Evolutionary conservation across 148 eudicot species (phyloP).

Genomic region (Camellia japonica): DNA sequence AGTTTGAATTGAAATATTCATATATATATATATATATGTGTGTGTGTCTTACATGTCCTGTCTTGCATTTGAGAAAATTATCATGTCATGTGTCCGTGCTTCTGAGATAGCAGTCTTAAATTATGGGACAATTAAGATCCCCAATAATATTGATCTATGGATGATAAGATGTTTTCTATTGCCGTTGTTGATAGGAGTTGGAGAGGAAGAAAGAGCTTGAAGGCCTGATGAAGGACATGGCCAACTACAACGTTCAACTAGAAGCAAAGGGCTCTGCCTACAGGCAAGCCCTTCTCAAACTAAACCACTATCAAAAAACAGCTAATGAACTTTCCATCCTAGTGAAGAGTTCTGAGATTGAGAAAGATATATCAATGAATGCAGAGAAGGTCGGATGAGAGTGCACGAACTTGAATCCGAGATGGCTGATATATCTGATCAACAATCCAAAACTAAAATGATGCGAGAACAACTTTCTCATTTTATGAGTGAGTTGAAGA

Average conservation of each 20-base stretch:
- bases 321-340: constrained; percentile 19
- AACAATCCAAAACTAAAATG: constrained; percentile 1
- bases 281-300: constrained; percentile 27
- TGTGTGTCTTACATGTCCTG: no score
- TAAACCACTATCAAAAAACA: constrained; percentile 25
- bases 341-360: constrained; percentile 20
- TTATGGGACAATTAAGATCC: no score
- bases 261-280: constrained; percentile 25
- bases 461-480: constrained; percentile 10
- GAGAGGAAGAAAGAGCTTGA: constrained; percentile 19
- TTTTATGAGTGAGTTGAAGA: constrained; percentile 12
- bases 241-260: constrained; percentile 22
- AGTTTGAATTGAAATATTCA: no score
- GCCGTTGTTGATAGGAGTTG: constrained; percentile 12
- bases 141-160: no score
- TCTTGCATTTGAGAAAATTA: no score
- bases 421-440: constrained; percentile 9
- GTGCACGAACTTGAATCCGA: constrained; percentile 22
- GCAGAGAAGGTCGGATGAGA: constrained; percentile 13
- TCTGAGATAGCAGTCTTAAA: no score
- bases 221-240: constrained; percentile 20
- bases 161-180: not conserved
- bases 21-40: no score
- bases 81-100: not conserved
- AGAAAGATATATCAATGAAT: constrained; percentile 26